Base-by-base conservation (phyloP, 192 early-diverging fungal species). In the Phycomyces nitens region DNA sequence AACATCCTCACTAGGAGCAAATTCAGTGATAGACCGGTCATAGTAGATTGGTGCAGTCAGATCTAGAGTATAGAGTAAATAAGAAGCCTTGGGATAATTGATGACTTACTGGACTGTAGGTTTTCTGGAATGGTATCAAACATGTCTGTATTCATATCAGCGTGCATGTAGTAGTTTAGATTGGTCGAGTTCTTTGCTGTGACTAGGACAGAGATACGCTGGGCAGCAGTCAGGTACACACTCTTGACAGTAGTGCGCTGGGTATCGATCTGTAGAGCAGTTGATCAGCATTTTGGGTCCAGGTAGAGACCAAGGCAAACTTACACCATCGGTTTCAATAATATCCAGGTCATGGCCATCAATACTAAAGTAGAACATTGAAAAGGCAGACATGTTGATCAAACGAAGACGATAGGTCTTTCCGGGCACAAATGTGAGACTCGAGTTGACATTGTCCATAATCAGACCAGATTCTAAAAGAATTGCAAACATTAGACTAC, bases 381-480 rank as follows among this genome's bases (percentile, higher is more conserved):
- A 71, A 58, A 91, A 76, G 21, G 89, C 88, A 24, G 85, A 85
- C 83, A 89, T 91, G 73, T 88, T 90, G 76, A 96, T 86, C 54
- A 96, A 60, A 3, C 94, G 88, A 62, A 96, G 63, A 60, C 91
- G 84, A 74, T 94, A 94, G 9, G 84, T 92, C 77, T 91, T 93
- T 57, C 88, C 89, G 0, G 91, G 80, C 38, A 65, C 66, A 70
- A 96, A 89, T 41, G 61, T 64, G 59, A 90, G 74, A 24, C 62
- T 75, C n/a, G 74, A 66, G 39, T 82, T 68, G 22, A 66, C 64
- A 23, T 72, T 65, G n/a, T 85, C 77, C 62, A 87, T 86, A 15
- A 92, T 82, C 44, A 92, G 68, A 18, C 81, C 90, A 22, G 78
- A 74, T 50, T 88, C 83, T 57, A 88, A 82, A n/a, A n/a, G n/a